These are phyloP conservation scores for Taxawa tesnikishii DNA, from an alignment of 2,329 filamentous ascomycete genomes.

Conservation along the genomic window DNA sequence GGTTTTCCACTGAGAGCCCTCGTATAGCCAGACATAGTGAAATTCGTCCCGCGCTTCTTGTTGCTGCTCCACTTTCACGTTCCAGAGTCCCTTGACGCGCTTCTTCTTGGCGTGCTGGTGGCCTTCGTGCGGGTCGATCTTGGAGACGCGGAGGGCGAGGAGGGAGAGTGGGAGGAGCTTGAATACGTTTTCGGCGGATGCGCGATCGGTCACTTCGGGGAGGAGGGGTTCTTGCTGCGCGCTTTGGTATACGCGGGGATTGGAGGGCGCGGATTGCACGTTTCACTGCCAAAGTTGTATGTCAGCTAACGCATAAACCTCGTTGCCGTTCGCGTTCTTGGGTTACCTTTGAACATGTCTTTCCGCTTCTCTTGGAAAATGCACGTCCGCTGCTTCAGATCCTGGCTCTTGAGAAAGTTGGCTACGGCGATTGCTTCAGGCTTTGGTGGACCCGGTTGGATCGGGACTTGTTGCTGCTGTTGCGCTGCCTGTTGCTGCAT, in stretches of 20 bases:
- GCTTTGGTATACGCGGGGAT: conserved; percentile 86
- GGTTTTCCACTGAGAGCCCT: conserved; percentile 85
- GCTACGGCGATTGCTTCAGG: conserved; percentile 82
- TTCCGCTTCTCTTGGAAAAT: conserved; percentile 94
- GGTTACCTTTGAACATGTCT: conserved; percentile 87
- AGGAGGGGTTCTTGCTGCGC: conserved; percentile 75
- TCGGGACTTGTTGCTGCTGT: conserved; percentile 49
- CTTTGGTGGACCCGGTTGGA: conserved; percentile 69
- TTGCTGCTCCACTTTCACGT: conserved; percentile 87
- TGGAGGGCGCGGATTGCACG: conserved; percentile 83
- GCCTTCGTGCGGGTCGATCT: conserved; percentile 65
- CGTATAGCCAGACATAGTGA: conserved; percentile 96
- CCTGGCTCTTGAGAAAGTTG: conserved; percentile 71
- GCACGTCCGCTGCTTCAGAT: conserved; percentile 79
- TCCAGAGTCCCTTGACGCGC: conserved; percentile 92
- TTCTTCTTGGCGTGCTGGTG: conserved; percentile 66
- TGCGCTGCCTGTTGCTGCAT: conserved; percentile 27
- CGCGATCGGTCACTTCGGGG: conserved; percentile 76
- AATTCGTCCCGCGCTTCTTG: conserved; percentile 78
- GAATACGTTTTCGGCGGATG: conserved; percentile 83
- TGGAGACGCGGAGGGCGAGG: conserved; percentile 78
- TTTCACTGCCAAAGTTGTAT: conserved; percentile 58
- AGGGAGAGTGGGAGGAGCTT: conserved; percentile 91
- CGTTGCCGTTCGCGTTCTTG: background rate
- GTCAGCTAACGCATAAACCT: background rate